Evolutionary conservation across 176 grass and related monocot genomes (phyloP).

Genomic region (Hyparrhenia diplandra): DNA sequence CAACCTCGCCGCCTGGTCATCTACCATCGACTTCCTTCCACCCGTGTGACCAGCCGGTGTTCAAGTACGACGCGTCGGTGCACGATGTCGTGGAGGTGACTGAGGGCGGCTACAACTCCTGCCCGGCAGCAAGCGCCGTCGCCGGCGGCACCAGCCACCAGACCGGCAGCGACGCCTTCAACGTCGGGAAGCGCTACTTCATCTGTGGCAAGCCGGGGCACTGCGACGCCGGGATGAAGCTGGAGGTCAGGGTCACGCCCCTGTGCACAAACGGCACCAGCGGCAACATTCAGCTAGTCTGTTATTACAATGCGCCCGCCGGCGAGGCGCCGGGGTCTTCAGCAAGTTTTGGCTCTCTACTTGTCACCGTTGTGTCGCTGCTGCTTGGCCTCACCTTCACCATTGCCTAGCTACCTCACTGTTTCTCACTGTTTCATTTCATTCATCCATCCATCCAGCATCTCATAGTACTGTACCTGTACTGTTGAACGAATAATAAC

Average conservation of each 20-base stretch:
- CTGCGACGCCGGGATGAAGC: constrained; percentile 25
- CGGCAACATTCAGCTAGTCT: too few species aligned
- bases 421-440: background rate
- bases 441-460: background rate
- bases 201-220: constrained; percentile 23
- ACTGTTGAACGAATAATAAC: too few species aligned
- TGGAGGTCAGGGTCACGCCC: background rate
- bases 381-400: background rate
- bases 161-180: background rate
- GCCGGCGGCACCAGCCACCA: background rate
- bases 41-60: constrained; percentile 25
- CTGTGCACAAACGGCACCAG: too few species aligned
- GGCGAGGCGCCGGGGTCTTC: background rate
- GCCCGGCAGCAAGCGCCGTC: constrained; percentile 6
- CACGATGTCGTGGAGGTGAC: constrained; percentile 47
- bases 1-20: constrained; percentile 38
- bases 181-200: constrained; percentile 2
- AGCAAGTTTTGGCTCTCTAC: background rate
- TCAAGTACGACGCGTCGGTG: constrained; percentile 14
- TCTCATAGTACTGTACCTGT: too few species aligned
- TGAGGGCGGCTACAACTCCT: constrained; percentile 1
- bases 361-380: background rate
- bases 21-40: constrained; percentile 45
- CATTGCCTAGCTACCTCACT: background rate
- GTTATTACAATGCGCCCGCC: too few species aligned